Conservation (phyloP, 768 basidiomycete species). For the Fistulinella prunicolor region DNA sequence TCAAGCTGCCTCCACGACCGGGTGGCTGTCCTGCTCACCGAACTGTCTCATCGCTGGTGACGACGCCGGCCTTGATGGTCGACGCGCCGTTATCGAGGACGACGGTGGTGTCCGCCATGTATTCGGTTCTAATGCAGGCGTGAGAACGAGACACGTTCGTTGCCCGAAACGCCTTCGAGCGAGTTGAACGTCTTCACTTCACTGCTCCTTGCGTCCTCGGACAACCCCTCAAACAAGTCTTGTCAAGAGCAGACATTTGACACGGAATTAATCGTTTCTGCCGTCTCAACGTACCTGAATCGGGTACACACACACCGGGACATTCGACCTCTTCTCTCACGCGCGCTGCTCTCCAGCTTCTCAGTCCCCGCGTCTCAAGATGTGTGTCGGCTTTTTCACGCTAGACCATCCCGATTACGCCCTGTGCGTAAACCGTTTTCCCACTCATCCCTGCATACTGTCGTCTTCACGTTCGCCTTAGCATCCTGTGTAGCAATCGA, state of each 20-base stretch:
- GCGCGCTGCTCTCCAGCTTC: too few relatives aligned
- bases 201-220: too few relatives aligned
- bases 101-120: constrained; percentile 38
- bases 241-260: constrained; percentile 5
- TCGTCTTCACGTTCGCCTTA: constrained; percentile 26
- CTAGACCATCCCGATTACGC: constrained; percentile 75
- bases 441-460: not conserved
- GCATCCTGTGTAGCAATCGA: constrained; percentile 73
- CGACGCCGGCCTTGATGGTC: constrained; percentile 72
- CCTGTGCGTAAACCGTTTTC: constrained; percentile 45
- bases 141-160: constrained; percentile 4
- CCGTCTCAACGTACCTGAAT: too few relatives aligned
- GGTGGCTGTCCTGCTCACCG: constrained; percentile 14
- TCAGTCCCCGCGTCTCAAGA: constrained; percentile 29
- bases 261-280: too few relatives aligned
- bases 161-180: not conserved
- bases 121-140: not conserved
- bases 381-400: constrained; percentile 82
- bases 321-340: too few relatives aligned
- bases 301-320: too few relatives aligned
- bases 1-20: not conserved
- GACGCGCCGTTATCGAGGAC: constrained; percentile 88
- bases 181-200: too few relatives aligned
- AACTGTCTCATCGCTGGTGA: constrained; percentile 25
- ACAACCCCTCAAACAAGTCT: constrained; percentile 5